phyloP scores from a whole-genome alignment of 257 asterid genomes.

The Fraxinus anomala region DNA sequence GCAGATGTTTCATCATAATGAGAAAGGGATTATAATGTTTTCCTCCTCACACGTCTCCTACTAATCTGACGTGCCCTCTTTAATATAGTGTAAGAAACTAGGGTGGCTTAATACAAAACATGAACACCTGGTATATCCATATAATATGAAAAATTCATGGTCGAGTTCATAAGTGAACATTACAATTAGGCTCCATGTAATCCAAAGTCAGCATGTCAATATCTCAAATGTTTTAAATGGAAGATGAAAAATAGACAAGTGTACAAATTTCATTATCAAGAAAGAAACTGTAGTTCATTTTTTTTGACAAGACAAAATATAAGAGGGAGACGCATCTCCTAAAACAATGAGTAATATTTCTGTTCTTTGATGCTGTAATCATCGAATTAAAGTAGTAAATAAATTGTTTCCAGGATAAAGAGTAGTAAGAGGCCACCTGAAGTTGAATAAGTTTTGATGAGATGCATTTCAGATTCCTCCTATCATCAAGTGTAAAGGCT shows the following conservation, averaged over 20 bases:
- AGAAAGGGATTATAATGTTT: background rate
- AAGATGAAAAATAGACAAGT: background rate
- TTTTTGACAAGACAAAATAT: background rate
- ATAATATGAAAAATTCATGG: background rate
- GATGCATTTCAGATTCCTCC: constrained; percentile 11
- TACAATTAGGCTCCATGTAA: background rate
- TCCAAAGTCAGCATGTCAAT: background rate
- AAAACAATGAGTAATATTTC: constrained; percentile 1
- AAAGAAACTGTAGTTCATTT: background rate
- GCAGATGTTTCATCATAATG: background rate
- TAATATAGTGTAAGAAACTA: too few species aligned
- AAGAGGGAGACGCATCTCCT: background rate
- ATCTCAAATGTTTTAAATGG: background rate
- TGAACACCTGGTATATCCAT: too few species aligned
- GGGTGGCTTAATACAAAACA: too few species aligned
- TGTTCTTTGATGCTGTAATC: background rate
- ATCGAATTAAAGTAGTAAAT: background rate
- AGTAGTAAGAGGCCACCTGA: constrained; percentile 10
- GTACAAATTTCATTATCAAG: background rate
- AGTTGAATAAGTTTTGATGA: background rate
- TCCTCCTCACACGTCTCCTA: background rate
- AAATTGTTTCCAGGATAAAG: background rate
- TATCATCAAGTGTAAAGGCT: constrained; percentile 3
- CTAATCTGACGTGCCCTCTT: background rate
- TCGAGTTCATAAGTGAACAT: background rate